Base-by-base conservation (phyloP, 805 yeast species). In the Pichia kluyveri region DNA sequence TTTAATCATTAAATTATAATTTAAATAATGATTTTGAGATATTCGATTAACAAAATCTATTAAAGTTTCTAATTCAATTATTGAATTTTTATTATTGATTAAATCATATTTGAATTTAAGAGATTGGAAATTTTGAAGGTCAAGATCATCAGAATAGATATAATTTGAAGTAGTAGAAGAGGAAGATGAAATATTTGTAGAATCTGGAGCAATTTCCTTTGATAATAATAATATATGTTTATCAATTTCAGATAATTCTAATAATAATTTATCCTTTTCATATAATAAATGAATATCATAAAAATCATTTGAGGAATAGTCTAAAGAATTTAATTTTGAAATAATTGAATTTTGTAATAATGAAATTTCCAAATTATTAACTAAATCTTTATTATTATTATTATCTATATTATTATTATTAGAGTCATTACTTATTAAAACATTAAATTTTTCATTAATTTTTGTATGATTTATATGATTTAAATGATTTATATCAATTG, bases 1-100 rank as follows among this genome's bases (percentile, higher is more conserved):
- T 31, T 41, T 45, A 4, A 52, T 48, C 11, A 28, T 26, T n/a
- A 45, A 43, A 38, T 42, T 45, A 28, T 42, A 28, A 37, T 52
- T 50, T 11, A 47, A n/a, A 17, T 38, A 50, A 17, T 39, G 44
- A 6, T 38, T 30, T 14, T 14, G 23, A 2, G 55, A 45, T 34
- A 52, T 17, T 14, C 46, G 38, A 18, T 41, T 19, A 1, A 52
- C 40, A 6, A 50, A 43, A 1, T 18, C 28, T 15, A n/a, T 18
- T 11, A 52, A 34, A 8, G n/a, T 18, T 9, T 37, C 15, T 5
- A 38, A 3, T 32, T 52, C 53, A 11, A 38, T 19, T n/a, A 50
- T 43, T n/a, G 43, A 40, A 39, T 44, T 37, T 10, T 31, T 12
- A 12, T 48, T 44, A 40, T 44, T 43, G 8, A 51, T 38, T 3